Percentiles rank a stretch among this genome's conserved stretches.
These are phyloP conservation scores for Clitopilus passeckerianus DNA, from an alignment of 768 basidiomycete genomes.

Conservation along the genomic window DNA sequence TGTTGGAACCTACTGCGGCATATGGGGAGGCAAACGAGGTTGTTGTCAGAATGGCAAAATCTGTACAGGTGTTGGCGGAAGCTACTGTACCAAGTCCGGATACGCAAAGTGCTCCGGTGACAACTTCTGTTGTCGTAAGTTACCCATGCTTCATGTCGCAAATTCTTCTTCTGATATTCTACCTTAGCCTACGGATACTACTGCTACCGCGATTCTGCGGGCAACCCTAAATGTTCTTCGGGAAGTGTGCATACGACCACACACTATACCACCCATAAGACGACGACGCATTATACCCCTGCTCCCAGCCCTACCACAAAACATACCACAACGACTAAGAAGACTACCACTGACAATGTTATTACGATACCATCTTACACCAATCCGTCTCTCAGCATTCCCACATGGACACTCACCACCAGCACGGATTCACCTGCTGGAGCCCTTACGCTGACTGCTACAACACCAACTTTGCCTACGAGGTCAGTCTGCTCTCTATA, in stretches of 20 bases:
- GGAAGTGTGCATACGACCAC: background rate
- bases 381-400: background rate
- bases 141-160: background rate
- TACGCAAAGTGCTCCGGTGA: background rate
- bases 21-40: background rate
- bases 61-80: background rate
- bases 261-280: background rate
- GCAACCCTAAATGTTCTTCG: background rate
- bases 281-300: background rate
- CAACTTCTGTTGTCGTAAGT: background rate
- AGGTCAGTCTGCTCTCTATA: no score
- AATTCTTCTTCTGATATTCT: background rate
- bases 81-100: conserved; percentile 7
- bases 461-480: no score
- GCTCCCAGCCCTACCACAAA: background rate
- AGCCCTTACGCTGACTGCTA: no score
- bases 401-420: background rate
- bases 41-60: conserved; percentile 3
- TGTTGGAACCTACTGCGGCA: background rate
- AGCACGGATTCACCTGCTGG: no score
- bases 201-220: background rate
- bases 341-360: background rate
- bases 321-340: background rate
- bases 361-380: background rate
- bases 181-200: background rate